These are phyloP conservation scores for Brasenia schreberi DNA, from an alignment of 164 flowering plant species.

Conservation along the genomic window DNA sequence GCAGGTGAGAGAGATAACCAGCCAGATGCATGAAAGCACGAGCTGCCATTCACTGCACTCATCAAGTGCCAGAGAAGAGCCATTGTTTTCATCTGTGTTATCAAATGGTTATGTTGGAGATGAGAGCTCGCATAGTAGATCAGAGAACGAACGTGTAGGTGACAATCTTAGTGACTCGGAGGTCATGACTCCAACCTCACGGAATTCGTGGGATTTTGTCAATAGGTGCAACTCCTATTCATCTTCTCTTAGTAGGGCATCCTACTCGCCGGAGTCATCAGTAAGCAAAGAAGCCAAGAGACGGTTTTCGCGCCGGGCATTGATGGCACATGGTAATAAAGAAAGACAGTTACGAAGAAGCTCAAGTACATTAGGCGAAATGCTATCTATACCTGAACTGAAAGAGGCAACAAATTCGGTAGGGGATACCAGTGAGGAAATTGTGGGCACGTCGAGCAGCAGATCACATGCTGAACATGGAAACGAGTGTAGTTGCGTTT, in stretches of 20 bases:
- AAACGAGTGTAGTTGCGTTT: constrained; percentile 17
- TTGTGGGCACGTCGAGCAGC: constrained; percentile 9
- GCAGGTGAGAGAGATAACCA: constrained; percentile 60
- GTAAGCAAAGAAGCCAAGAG: constrained; percentile 94
- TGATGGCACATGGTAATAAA: constrained; percentile 50
- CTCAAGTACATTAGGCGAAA: constrained; percentile 89
- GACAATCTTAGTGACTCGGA: constrained; percentile 74
- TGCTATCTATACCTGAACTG: constrained; percentile 83
- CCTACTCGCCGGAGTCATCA: constrained; percentile 80
- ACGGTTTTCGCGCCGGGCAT: constrained; percentile 92
- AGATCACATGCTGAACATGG: constrained; percentile 13
- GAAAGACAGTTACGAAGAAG: constrained; percentile 53
- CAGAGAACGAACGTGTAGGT: constrained; percentile 49
- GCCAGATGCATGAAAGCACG: constrained; percentile 46
- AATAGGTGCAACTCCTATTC: constrained; percentile 62
- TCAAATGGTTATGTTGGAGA: constrained; percentile 84
- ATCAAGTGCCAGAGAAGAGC: constrained; percentile 33
- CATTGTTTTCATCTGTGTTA: constrained; percentile 52
- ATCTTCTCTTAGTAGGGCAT: constrained; percentile 62
- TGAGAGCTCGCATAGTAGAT: constrained; percentile 68
- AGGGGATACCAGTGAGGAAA: constrained; percentile 18
- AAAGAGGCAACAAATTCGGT: constrained; percentile 26
- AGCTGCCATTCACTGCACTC: constrained; percentile 16
- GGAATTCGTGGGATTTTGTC: constrained; percentile 73
- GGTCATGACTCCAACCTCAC: constrained; percentile 62